Percentiles rank a stretch among this genome's conserved stretches.
Conservation (phyloP, 805 yeast species). For the Saccharomyces jurei region DNA sequence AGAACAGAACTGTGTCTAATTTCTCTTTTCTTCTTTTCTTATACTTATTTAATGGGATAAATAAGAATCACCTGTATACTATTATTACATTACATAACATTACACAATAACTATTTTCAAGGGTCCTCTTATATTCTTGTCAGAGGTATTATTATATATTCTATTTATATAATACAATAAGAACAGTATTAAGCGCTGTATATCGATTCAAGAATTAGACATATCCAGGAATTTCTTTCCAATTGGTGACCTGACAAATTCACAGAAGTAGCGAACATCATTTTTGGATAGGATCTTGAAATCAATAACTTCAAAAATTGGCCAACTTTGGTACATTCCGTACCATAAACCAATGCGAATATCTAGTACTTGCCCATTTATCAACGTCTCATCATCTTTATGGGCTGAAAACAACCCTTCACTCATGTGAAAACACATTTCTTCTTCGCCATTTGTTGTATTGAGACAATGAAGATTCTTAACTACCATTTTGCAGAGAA, state of each 20-base stretch:
- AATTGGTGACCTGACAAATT: constrained; percentile 3
- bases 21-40: not conserved
- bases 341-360: constrained; percentile 9
- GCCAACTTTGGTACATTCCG: not conserved
- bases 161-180: no score
- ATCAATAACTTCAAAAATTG: constrained; percentile 11
- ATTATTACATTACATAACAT: constrained; percentile 5
- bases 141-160: not conserved
- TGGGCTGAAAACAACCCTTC: not conserved
- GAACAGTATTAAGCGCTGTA: no score
- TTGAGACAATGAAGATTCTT: constrained; percentile 4
- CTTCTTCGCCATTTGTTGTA: not conserved
- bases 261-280: constrained; percentile 9
- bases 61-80: not conserved
- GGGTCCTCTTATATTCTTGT: not conserved
- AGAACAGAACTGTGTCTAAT: not conserved
- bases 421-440: not conserved
- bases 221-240: constrained; percentile 3
- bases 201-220: not conserved
- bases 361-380: constrained; percentile 13
- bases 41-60: constrained; percentile 2
- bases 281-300: constrained; percentile 4
- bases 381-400: not conserved
- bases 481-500: constrained; percentile 7
- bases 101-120: not conserved